Conservation (phyloP, 2,329 filamentous ascomycete species). For the Gyromitra esculenta region DNA sequence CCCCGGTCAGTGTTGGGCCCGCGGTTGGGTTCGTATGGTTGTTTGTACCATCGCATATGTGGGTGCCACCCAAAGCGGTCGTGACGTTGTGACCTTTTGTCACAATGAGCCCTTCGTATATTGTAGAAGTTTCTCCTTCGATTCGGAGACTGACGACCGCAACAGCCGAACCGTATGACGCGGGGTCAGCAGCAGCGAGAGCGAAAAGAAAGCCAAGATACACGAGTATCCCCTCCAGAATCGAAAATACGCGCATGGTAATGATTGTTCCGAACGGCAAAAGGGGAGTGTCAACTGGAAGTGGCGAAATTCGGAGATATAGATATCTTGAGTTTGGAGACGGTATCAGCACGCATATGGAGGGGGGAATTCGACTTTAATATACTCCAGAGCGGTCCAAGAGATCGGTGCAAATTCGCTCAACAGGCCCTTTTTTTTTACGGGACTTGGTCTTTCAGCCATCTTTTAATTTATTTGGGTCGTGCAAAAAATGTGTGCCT, state of each 20-base stretch:
- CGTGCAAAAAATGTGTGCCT: too few relatives aligned
- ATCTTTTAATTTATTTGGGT: too few relatives aligned
- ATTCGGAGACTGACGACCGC: conserved; percentile 53
- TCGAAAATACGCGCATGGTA: background rate
- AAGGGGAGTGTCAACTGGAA: background rate
- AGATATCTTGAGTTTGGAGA: background rate
- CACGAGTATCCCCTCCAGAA: background rate
- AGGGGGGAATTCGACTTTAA: too few relatives aligned
- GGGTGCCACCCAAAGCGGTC: conserved; percentile 49
- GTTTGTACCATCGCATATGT: conserved; percentile 54
- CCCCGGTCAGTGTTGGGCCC: conserved; percentile 52
- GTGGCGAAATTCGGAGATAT: background rate
- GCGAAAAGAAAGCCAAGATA: background rate
- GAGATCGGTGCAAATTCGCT: too few relatives aligned
- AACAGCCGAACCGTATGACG: background rate
- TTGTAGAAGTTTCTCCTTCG: conserved; percentile 53
- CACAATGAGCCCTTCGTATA: conserved; percentile 55
- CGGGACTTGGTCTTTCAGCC: too few relatives aligned
- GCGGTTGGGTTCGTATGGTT: conserved; percentile 27
- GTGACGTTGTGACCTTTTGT: conserved; percentile 54
- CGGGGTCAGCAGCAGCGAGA: background rate
- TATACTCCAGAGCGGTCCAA: too few relatives aligned
- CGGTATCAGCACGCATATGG: too few relatives aligned
- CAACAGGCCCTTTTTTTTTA: too few relatives aligned
- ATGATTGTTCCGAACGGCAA: background rate